A percentile compares a stretch with the other conserved stretches of the same genome.
Evolutionary conservation across 1,284 basidiomycete genomes (phyloP).

Genomic region (Amylostereum areolatum): DNA sequence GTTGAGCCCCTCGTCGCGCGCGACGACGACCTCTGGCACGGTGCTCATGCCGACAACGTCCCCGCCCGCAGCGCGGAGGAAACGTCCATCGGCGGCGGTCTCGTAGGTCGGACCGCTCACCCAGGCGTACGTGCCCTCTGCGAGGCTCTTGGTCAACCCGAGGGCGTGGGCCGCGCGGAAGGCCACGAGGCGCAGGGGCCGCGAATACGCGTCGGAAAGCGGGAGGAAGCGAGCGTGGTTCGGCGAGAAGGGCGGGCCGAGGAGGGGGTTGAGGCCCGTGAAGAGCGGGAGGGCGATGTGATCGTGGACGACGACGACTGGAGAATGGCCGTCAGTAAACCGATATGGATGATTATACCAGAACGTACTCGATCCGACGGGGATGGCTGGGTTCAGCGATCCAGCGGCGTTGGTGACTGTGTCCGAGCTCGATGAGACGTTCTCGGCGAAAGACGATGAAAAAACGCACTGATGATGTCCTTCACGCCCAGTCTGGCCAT

Average conservation of each 20-base stretch:
- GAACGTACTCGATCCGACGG: slow-evolving; percentile 74
- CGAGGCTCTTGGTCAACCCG: slow-evolving; percentile 38
- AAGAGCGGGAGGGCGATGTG: slow-evolving; percentile 78
- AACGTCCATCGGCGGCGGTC: slow-evolving; percentile 74
- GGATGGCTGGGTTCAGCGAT: slow-evolving; percentile 61
- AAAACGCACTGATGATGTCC: slow-evolving; percentile 61
- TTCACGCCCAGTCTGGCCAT: slow-evolving; percentile 72
- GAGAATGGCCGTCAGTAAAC: neutral
- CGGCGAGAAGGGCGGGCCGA: slow-evolving; percentile 57
- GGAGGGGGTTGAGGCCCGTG: slow-evolving; percentile 72
- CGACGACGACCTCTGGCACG: slow-evolving; percentile 83
- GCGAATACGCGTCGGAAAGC: slow-evolving; percentile 74
- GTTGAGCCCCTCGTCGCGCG: slow-evolving; percentile 67
- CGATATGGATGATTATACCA: neutral
- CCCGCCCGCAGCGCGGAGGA: slow-evolving; percentile 65
- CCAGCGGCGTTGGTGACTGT: slow-evolving; percentile 84
- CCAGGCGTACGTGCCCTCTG: slow-evolving; percentile 82
- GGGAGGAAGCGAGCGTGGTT: slow-evolving; percentile 69
- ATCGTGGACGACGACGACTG: slow-evolving; percentile 79
- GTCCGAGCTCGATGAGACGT: neutral
- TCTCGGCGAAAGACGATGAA: slow-evolving; percentile 1
- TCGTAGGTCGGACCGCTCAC: slow-evolving; percentile 84
- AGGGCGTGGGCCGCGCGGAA: slow-evolving; percentile 67
- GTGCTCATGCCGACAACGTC: slow-evolving; percentile 90
- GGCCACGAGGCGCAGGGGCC: slow-evolving; percentile 56